Evolutionary conservation across 2,329 filamentous ascomycete genomes (phyloP).

Genomic region (Pyricularia grisea): DNA sequence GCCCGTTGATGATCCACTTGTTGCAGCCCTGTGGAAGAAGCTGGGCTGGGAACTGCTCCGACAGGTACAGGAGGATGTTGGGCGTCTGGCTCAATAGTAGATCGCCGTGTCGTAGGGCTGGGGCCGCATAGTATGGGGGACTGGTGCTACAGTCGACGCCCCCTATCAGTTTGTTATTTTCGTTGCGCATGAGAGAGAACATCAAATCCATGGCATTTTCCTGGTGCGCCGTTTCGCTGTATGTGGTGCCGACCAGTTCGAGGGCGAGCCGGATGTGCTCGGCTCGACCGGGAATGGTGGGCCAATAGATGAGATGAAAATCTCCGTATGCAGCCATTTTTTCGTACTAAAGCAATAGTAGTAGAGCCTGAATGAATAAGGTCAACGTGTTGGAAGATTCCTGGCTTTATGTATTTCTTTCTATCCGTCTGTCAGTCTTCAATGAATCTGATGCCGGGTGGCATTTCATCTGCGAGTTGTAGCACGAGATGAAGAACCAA

Average conservation of each 20-base stretch:
- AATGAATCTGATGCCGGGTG: too few relatives aligned
- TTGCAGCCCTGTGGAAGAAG: conserved; percentile 36
- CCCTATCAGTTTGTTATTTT: conserved; percentile 39
- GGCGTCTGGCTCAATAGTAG: conserved; percentile 60
- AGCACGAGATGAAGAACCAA: too few relatives aligned
- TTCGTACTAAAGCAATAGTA: too few relatives aligned
- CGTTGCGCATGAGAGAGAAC: not conserved
- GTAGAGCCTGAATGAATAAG: too few relatives aligned
- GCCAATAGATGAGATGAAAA: conserved; percentile 66
- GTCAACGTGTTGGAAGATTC: too few relatives aligned
- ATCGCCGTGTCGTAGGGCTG: conserved; percentile 52
- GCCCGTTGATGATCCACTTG: conserved; percentile 49
- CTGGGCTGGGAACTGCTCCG: conserved; percentile 33
- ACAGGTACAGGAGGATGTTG: conserved; percentile 66
- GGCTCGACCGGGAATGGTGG: conserved; percentile 60
- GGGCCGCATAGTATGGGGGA: conserved; percentile 57
- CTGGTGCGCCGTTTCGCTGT: conserved; percentile 47
- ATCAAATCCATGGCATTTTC: conserved; percentile 34
- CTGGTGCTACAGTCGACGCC: conserved; percentile 38
- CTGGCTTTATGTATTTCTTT: too few relatives aligned
- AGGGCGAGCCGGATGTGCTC: conserved; percentile 66
- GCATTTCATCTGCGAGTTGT: not conserved
- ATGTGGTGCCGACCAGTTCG: conserved; percentile 56
- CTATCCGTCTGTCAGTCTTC: too few relatives aligned
- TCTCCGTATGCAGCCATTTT: conserved; percentile 14